Evolutionary conservation across 345 rosid genomes (phyloP).

Genomic region (Salix suchowensis): DNA sequence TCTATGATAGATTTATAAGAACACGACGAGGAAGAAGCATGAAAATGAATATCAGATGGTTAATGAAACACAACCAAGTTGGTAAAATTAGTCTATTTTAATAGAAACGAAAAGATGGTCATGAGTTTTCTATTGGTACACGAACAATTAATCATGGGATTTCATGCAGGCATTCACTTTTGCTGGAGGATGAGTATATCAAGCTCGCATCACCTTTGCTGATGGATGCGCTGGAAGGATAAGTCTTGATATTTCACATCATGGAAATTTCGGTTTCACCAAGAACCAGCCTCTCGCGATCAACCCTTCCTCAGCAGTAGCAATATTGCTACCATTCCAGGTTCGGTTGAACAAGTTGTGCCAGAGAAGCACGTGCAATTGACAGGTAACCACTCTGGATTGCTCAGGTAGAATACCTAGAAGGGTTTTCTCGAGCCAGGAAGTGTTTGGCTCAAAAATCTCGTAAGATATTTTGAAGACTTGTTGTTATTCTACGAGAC

Average conservation of each 20-base stretch:
- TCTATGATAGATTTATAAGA: conserved; percentile 23
- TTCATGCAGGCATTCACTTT: no score
- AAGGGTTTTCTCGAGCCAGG: conserved; percentile 15
- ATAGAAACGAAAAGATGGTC: no score
- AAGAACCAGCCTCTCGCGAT: conserved; percentile 20
- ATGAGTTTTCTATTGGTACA: no score
- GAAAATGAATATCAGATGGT: background rate
- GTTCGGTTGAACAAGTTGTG: conserved; percentile 10
- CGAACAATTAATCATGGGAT: no score
- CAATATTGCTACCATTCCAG: conserved; percentile 11
- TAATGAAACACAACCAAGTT: background rate
- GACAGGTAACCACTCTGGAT: background rate
- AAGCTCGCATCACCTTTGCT: background rate
- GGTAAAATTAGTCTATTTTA: no score
- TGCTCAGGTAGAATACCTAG: conserved; percentile 10
- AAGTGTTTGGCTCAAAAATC: conserved; percentile 13
- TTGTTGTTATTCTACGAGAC: conserved; percentile 19
- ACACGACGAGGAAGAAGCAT: no score
- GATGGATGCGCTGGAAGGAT: background rate
- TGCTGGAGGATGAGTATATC: background rate
- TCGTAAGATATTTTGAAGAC: conserved; percentile 10
- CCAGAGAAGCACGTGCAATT: conserved; percentile 14
- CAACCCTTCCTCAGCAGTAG: conserved; percentile 2
- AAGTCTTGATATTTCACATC: background rate
- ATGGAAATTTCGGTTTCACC: conserved; percentile 49